Conservation (phyloP, 495 filamentous ascomycete genomes). For the Cairneyella variabilis region DNA sequence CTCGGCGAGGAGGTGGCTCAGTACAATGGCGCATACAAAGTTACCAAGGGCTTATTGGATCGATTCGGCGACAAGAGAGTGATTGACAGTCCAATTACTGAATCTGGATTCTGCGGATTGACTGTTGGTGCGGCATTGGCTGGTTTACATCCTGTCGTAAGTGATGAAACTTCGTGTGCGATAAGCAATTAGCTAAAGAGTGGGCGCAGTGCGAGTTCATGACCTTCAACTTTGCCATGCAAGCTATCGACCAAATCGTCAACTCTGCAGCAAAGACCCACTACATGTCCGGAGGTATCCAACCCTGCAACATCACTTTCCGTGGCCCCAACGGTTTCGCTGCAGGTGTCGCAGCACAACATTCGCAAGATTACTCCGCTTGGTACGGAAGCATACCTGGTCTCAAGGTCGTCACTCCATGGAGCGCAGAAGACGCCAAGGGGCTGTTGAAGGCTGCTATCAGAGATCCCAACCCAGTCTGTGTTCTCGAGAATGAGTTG, state of each 20-base stretch:
- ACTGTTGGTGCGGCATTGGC: conserved; percentile 92
- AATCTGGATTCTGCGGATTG: conserved; percentile 89
- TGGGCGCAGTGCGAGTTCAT: conserved; percentile 88
- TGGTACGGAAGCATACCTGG: conserved; percentile 99
- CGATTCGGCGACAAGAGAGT: conserved; percentile 96
- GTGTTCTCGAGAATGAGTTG: conserved; percentile 95
- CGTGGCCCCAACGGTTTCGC: conserved; percentile 98
- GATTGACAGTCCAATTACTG: conserved; percentile 97
- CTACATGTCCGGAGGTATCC: conserved; percentile 99
- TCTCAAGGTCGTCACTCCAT: conserved; percentile 92
- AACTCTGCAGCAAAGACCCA: conserved; percentile 99
- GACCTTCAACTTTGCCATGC: conserved; percentile 99
- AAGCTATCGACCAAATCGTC: conserved; percentile 99
- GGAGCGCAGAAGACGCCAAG: conserved; percentile 97
- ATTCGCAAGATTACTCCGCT: conserved; percentile 96
- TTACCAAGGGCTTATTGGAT: conserved; percentile 94
- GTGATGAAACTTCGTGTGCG: conserved; percentile 31
- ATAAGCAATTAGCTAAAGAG: conserved; percentile 3
- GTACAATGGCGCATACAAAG: conserved; percentile 99
- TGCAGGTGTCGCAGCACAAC: conserved; percentile 90
- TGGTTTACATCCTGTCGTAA: conserved; percentile 88
- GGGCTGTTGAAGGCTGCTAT: conserved; percentile 96
- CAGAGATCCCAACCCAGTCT: conserved; percentile 94
- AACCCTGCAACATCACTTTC: conserved; percentile 99
- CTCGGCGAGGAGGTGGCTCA: conserved; percentile 98